These are phyloP conservation scores for Mrakia frigida DNA, from an alignment of 768 basidiomycete species.

Conservation along the genomic window DNA sequence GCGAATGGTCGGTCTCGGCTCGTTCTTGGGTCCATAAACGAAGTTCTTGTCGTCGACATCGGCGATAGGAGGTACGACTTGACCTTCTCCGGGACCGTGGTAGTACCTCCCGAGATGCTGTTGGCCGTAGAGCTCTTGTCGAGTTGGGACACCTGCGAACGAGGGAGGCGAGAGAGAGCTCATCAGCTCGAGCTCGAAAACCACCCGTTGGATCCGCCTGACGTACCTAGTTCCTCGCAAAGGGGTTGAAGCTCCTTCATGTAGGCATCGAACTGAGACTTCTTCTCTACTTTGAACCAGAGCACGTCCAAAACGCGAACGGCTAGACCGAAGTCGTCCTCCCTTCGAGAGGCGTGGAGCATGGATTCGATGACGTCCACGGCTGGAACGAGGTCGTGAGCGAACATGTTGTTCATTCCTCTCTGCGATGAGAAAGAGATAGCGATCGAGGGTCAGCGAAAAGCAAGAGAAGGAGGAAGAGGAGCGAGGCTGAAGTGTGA, in stretches of 20 bases:
- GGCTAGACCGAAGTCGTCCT: conserved; percentile 95
- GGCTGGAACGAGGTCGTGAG: conserved; percentile 90
- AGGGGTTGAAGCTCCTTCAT: conserved; percentile 81
- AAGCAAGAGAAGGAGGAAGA: neutral
- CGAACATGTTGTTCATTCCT: conserved; percentile 98
- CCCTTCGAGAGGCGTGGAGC: conserved; percentile 78
- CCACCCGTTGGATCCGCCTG: no score
- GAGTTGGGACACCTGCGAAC: neutral
- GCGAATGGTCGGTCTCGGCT: no score
- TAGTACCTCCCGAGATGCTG: conserved; percentile 9
- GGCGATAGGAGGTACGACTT: neutral
- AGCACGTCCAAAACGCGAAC: conserved; percentile 93
- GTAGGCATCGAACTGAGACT: conserved; percentile 87
- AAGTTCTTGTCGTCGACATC: neutral
- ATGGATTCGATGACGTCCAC: conserved; percentile 79
- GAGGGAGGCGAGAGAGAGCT: neutral
- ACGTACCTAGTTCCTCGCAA: conserved; percentile 83
- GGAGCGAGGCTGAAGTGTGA: neutral
- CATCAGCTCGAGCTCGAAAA: neutral
- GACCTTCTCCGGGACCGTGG: conserved; percentile 5
- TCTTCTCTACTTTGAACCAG: conserved; percentile 96
- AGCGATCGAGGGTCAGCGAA: neutral
- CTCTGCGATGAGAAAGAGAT: conserved; percentile 54
- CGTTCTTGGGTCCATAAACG: no score
- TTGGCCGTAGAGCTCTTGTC: conserved; percentile 5